Conservation (phyloP, 2,329 filamentous ascomycete species). For the Trichothecium roseum region DNA sequence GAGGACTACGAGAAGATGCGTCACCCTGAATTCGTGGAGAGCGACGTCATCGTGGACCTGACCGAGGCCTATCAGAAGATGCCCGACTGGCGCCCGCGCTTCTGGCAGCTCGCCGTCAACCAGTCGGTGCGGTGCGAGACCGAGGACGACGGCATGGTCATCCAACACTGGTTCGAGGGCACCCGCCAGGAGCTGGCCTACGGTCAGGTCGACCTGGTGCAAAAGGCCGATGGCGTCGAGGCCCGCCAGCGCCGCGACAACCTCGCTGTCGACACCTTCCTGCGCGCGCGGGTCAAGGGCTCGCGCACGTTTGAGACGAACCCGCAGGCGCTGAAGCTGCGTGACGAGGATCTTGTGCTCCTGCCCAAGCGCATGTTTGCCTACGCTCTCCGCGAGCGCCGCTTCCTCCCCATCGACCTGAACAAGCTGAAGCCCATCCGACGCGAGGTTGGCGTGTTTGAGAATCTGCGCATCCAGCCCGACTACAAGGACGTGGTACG, state of each 20-base stretch:
- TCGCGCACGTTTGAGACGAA: constrained; percentile 22
- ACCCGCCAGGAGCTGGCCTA: constrained; percentile 18
- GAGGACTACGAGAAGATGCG: constrained; percentile 21
- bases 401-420: constrained; percentile 26
- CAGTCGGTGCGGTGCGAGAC: constrained; percentile 19
- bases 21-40: constrained; percentile 28
- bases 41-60: constrained; percentile 32
- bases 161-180: constrained; percentile 25
- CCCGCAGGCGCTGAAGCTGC: constrained; percentile 15
- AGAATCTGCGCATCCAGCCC: constrained; percentile 26
- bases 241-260: constrained; percentile 25
- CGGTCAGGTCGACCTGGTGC: constrained; percentile 22
- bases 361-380: constrained; percentile 31
- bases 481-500: constrained; percentile 31
- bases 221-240: constrained; percentile 24
- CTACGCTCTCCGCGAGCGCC: constrained; percentile 27
- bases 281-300: constrained; percentile 22
- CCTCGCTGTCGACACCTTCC: constrained; percentile 21
- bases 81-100: constrained; percentile 24
- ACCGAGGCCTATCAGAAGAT: constrained; percentile 27
- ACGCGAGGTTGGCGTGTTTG: constrained; percentile 25
- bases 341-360: constrained; percentile 18
- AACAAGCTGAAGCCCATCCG: constrained; percentile 22
- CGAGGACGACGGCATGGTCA: constrained; percentile 22
- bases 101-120: constrained; percentile 17